phyloP scores from a whole-genome alignment of 2,329 filamentous ascomycete genomes.

The Seiridium unicorne region DNA sequence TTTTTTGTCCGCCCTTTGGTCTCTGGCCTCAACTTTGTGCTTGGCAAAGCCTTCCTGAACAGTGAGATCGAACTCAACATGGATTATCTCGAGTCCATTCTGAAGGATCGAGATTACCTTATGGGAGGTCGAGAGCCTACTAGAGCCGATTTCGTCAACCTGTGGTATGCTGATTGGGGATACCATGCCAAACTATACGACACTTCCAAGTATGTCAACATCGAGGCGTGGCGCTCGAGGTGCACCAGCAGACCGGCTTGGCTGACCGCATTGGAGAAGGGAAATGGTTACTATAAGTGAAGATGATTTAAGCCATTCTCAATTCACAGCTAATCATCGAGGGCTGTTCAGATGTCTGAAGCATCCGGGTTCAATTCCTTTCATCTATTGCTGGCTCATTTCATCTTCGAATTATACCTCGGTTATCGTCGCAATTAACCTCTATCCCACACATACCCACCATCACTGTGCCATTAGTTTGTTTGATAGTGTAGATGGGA shows the following conservation, averaged over 20 bases:
- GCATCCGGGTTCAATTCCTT: no score
- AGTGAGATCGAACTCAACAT: slow-evolving; percentile 12
- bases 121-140: slow-evolving; percentile 15
- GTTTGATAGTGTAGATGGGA: no score
- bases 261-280: slow-evolving; percentile 19
- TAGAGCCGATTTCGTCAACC: slow-evolving; percentile 13
- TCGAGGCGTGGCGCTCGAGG: slow-evolving; percentile 11
- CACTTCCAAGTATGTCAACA: slow-evolving; percentile 10
- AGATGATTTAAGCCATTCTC: neutral
- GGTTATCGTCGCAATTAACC: no score
- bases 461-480: no score
- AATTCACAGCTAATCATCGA: neutral
- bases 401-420: no score
- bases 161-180: slow-evolving; percentile 16
- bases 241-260: slow-evolving; percentile 15
- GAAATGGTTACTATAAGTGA: slow-evolving; percentile 13
- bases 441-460: no score
- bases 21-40: neutral
- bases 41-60: slow-evolving; percentile 14
- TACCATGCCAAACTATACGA: slow-evolving; percentile 12
- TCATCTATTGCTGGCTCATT: no score
- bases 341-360: no score
- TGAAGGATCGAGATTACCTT: slow-evolving; percentile 12
- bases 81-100: slow-evolving; percentile 10
- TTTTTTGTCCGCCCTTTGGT: slow-evolving; percentile 12